Base-by-base conservation (phyloP, 2,329 filamentous ascomycete species). In the Lecanosticta acicola region DNA sequence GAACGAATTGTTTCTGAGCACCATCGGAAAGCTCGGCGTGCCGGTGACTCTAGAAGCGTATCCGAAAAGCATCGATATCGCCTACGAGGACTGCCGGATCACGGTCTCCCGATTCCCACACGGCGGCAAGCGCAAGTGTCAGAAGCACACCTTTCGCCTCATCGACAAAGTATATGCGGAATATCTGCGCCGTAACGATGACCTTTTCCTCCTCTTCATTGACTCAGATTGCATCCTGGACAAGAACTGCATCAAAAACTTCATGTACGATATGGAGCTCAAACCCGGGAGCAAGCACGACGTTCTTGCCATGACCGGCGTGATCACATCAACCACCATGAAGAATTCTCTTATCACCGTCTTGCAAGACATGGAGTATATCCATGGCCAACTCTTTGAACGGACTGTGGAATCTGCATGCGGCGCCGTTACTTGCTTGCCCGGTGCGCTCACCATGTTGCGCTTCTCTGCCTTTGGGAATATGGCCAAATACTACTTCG, bases 401-500 rank as follows among this genome's bases (percentile, higher is more conserved):
- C 83, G 91, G 45, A 94, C 90, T 0, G 90, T 97, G 24, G 91
- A 98, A 64, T 96, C 91, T 3, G 87, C 85, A 5, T 96, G 91
- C 64, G 91, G 91, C 42, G 82, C 91, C 4, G 91, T 98, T 39
- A 97, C 91, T 26, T 98, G 91, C 67, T 75, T 98, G 39, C 93
- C 93, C 0, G 91, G 93, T 20, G 91, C 91, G n/a, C 71, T 97
- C 56, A 97, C 91, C 1, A 94, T 96, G 72, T 73, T 98, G 43
- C 87, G 93, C 43, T 95, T 96, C 69, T 96, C 91, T 2, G 93
- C 93, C 3, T 97, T 98, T 69, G 80, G 90, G 47, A 85, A 86
- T 61, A 96, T 98, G 89, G 88, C 91, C 61, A 94, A 94, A 64
- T 95, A 95, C 70, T 97, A 98, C 70, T 98, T 98, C 66, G 89